These are phyloP conservation scores for Leptodontidium sp. DNA, from an alignment of 2,329 filamentous ascomycete species.

Conservation along the genomic window DNA sequence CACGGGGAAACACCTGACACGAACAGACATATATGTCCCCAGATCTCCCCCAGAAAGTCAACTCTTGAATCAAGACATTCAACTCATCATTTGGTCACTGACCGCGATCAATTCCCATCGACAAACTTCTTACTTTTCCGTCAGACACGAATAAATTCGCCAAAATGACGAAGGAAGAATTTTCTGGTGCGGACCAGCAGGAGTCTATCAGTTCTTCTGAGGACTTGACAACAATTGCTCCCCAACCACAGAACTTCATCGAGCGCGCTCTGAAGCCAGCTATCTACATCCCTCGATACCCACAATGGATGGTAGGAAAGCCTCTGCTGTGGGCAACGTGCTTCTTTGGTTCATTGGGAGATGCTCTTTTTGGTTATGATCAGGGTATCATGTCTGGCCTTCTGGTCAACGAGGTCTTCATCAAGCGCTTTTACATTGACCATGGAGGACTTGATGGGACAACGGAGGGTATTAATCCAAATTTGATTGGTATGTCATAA, in stretches of 20 bases:
- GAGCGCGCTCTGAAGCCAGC: constrained; percentile 18
- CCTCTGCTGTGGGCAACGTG: constrained; percentile 10
- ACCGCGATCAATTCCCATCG: no score
- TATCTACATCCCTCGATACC: constrained; percentile 15
- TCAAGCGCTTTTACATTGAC: constrained; percentile 6
- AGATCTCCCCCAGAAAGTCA: no score
- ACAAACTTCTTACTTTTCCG: no score
- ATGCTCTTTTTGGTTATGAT: constrained; percentile 19
- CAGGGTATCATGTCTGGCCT: constrained; percentile 23
- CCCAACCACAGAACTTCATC: neutral
- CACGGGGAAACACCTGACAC: no score
- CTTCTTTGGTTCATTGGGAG: constrained; percentile 18
- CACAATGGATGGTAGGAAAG: constrained; percentile 2
- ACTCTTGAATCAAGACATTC: no score
- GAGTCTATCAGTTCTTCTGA: neutral
- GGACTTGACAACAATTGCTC: neutral
- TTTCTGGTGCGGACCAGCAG: neutral
- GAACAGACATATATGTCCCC: no score
- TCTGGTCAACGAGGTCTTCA: constrained; percentile 19
- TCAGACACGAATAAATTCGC: no score
- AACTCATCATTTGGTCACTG: no score
- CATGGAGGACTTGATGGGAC: constrained; percentile 13
- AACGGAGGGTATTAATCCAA: constrained; percentile 1
- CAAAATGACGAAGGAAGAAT: constrained; percentile 1
- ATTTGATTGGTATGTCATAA: constrained; percentile 11